A percentile compares a stretch with the other conserved stretches of the same genome.
Conservation (phyloP, 257 asterid genomes). For the Solanum piurae region DNA sequence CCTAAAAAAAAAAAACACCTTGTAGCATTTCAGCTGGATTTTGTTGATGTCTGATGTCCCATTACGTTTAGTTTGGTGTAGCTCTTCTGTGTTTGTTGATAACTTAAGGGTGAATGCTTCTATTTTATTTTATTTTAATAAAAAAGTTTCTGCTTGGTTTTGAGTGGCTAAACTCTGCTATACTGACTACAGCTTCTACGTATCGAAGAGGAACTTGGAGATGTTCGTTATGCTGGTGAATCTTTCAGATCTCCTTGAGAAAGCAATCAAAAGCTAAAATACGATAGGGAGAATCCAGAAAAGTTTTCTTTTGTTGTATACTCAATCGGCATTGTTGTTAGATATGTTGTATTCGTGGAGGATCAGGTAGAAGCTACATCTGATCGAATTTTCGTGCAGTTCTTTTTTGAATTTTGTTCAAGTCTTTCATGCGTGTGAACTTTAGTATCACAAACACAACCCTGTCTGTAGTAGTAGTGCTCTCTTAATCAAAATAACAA, state of each 20-base stretch:
- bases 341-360: neutral
- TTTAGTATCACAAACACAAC: neutral
- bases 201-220: constrained; percentile 90
- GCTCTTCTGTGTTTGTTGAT: neutral
- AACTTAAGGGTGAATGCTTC: neutral
- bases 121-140: neutral
- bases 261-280: neutral
- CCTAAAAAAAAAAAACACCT: neutral
- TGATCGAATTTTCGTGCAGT: neutral
- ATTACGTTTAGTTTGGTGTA: neutral
- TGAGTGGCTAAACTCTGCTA: neutral
- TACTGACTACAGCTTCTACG: constrained; percentile 65
- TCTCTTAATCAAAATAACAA: neutral
- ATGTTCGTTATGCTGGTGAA: constrained; percentile 92
- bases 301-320: neutral
- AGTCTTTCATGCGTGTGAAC: neutral
- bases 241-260: constrained; percentile 74
- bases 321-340: neutral
- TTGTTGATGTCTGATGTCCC: neutral
- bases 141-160: neutral
- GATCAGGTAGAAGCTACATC: neutral
- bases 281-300: neutral
- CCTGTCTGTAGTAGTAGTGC: neutral
- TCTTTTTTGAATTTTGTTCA: neutral
- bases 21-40: neutral